Evolutionary conservation across 352 stramenopile species (phyloP).

Genomic region (Phytophthora podocarpi): DNA sequence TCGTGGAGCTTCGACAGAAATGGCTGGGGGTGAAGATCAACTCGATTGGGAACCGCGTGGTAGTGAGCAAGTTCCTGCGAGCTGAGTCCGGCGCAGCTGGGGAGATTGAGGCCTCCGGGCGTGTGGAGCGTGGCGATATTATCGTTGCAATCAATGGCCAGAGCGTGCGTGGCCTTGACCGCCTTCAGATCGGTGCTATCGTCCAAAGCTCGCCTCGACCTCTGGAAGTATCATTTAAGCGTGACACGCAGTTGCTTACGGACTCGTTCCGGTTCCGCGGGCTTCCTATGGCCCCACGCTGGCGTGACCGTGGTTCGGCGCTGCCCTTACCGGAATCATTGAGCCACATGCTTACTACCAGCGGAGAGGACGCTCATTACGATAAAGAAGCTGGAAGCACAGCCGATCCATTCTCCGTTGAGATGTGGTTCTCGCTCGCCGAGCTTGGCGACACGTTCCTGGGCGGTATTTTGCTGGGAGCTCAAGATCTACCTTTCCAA

Average conservation of each 20-base stretch:
- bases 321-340: slow-evolving; percentile 51
- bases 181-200: slow-evolving; percentile 61
- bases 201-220: slow-evolving; percentile 63
- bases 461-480: slow-evolving; percentile 65
- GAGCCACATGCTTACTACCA: slow-evolving; percentile 37
- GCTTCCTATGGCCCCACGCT: slow-evolving; percentile 51
- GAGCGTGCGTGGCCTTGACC: slow-evolving; percentile 59
- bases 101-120: slow-evolving; percentile 73
- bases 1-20: slow-evolving; percentile 65
- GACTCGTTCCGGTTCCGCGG: slow-evolving; percentile 68
- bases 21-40: slow-evolving; percentile 84
- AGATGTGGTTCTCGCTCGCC: slow-evolving; percentile 72
- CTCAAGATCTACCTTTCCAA: slow-evolving; percentile 58
- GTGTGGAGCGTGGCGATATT: slow-evolving; percentile 62
- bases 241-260: slow-evolving; percentile 51
- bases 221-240: slow-evolving; percentile 63
- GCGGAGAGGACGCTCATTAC: slow-evolving; percentile 15
- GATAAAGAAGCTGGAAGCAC: slow-evolving; percentile 18
- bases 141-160: slow-evolving; percentile 72
- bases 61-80: slow-evolving; percentile 77
- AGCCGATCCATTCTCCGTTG: slow-evolving; percentile 53
- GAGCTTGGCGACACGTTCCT: slow-evolving; percentile 58
- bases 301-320: slow-evolving; percentile 61
- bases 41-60: slow-evolving; percentile 68
- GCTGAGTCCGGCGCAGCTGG: slow-evolving; percentile 57